Evolutionary conservation across 2,329 filamentous ascomycete species (phyloP).

Genomic region (Laburnicola sp.): DNA sequence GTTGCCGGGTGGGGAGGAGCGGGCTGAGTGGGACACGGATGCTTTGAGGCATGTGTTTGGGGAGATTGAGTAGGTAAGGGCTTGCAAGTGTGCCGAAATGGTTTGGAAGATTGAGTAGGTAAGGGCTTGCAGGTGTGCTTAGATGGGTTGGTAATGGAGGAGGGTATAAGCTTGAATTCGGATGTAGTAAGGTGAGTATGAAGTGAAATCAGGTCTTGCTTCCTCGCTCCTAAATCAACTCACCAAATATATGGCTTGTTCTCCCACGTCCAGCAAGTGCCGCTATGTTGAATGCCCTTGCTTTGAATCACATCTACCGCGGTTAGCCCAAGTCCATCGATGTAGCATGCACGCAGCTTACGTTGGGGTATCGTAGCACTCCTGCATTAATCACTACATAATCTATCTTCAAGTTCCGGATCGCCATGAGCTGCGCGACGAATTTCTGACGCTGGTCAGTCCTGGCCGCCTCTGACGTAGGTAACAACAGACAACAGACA

Average conservation of each 20-base stretch:
- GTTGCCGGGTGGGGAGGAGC: no score
- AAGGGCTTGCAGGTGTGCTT: no score
- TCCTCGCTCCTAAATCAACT: no score
- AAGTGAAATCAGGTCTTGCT: background rate
- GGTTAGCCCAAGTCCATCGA: constrained; percentile 23
- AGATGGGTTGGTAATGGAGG: no score
- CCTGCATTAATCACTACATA: constrained; percentile 62
- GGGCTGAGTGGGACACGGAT: no score
- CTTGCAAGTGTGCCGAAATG: no score
- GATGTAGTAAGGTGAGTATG: background rate
- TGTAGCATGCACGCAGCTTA: constrained; percentile 39
- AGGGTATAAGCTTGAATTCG: no score
- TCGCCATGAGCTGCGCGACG: constrained; percentile 45
- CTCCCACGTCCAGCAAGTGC: constrained; percentile 62
- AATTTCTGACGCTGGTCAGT: constrained; percentile 45
- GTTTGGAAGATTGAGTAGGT: no score
- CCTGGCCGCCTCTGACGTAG: background rate
- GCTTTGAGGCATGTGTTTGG: no score
- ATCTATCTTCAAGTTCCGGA: constrained; percentile 53
- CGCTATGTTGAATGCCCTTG: constrained; percentile 54
- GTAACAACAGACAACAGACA: no score
- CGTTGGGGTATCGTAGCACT: constrained; percentile 60
- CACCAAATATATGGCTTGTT: constrained; percentile 48
- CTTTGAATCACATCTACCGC: constrained; percentile 53
- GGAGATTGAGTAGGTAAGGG: no score